Evolutionary conservation across 768 basidiomycete genomes (phyloP), one percentile per base, ranked within the genome.

Genomic region (Leucocoprinus sp.): DNA sequence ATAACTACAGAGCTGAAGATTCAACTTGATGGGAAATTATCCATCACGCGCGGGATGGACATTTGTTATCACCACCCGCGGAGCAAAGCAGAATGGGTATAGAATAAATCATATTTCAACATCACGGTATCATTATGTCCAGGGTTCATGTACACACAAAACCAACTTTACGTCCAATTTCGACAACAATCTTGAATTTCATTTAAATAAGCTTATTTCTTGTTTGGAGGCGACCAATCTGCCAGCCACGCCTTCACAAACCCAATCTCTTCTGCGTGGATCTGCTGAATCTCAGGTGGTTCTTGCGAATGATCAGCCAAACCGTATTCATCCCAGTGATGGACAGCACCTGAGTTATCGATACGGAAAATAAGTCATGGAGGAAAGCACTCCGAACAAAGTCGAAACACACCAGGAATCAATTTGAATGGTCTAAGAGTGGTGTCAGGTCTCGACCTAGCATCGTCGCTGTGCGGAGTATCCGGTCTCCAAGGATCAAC

Each of bases 401-500:
- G n/a, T n/a, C n/a, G n/a, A n/a, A n/a, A n/a, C 82, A 19, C 52
- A 91, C 91, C 71, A 8, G 83, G 82, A 48, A 96, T 96, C 33
- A 93, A 56, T 60, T 93, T 92, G 65, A 91, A 91, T 0, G 93
- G 93, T 29, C 74, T 70, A 27, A 80, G 56, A 12, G 81, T 62
- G 0, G 89, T 91, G 61, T 92, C 89, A 34, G 70, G 60, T 14
- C 92, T 71, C 37, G 78, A 69, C 5, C 64, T 56, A 2, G 91
- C 90, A 40, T 86, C 76, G 40, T 74, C 68, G 52, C 85, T 86
- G 58, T 89, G 89, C 0, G 88, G 87, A 8, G 87, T 90, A 54
- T 78, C 80, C 0, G 91, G 89, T 46, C 84, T 75, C 92, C 92
- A 96, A 12, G 92, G 91, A 63, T 95, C 92, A 24, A 85, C 87